These are phyloP conservation scores for Taphrina betulina DNA, from an alignment of 1,139 yeast species.

Conservation along the genomic window DNA sequence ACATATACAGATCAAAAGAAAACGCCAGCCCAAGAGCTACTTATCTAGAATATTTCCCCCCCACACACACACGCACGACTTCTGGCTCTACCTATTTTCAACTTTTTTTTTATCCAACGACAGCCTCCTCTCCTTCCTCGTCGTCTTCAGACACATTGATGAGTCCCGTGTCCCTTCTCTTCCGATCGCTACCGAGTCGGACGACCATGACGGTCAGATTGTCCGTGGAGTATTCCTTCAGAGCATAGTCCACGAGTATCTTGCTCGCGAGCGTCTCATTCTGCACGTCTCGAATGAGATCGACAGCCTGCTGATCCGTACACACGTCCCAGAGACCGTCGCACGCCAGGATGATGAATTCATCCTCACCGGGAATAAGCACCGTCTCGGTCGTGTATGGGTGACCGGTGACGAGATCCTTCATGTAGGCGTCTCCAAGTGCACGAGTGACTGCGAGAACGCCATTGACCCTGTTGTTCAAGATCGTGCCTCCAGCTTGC, in stretches of 20 bases:
- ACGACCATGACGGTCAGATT: slow-evolving; percentile 92
- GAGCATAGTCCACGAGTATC: slow-evolving; percentile 68
- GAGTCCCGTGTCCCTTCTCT: not conserved
- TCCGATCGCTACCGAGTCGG: slow-evolving; percentile 44
- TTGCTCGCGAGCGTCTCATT: slow-evolving; percentile 71
- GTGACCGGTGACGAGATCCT: slow-evolving; percentile 79
- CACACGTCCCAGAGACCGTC: slow-evolving; percentile 97
- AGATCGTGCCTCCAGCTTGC: slow-evolving; percentile 77
- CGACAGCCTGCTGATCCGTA: slow-evolving; percentile 76
- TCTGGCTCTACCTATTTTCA: no score
- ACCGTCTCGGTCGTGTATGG: slow-evolving; percentile 92
- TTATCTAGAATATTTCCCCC: no score
- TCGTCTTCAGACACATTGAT: slow-evolving; percentile 19
- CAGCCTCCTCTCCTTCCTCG: slow-evolving; percentile 14
- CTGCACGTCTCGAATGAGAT: slow-evolving; percentile 55
- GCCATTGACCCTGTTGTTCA: slow-evolving; percentile 92
- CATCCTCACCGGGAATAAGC: slow-evolving; percentile 56
- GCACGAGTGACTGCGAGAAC: slow-evolving; percentile 93
- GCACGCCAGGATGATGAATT: slow-evolving; percentile 82
- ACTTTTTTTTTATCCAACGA: slow-evolving; percentile 5
- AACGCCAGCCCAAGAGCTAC: no score
- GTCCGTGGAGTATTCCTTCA: slow-evolving; percentile 80
- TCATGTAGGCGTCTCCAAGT: slow-evolving; percentile 91
- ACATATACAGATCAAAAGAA: no score
- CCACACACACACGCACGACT: no score